Evolutionary conservation across 78 protist species (phyloP).

Genomic region (Dictyostelium brefeldianum): DNA sequence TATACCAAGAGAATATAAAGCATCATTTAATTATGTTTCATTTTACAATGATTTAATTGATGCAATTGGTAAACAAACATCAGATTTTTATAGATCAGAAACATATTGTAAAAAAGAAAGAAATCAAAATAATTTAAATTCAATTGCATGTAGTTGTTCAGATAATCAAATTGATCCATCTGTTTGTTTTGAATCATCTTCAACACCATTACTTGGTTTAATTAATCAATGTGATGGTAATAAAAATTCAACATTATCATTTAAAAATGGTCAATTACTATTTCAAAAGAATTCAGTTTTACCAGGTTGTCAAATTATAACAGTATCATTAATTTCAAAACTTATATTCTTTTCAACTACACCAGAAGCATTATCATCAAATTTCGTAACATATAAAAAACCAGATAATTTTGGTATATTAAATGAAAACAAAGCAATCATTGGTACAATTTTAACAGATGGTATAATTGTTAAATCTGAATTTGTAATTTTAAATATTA

Average conservation of each 20-base stretch:
- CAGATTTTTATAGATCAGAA: conserved; percentile 26
- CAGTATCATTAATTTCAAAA: conserved; percentile 1
- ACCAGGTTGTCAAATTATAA: conserved; percentile 13
- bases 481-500: neutral
- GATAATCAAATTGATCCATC: neutral
- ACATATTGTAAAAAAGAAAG: conserved; percentile 50
- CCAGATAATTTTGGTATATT: conserved; percentile 37
- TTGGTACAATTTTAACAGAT: conserved; percentile 45
- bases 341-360: conserved; percentile 6
- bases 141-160: conserved; percentile 44
- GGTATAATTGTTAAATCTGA: conserved; percentile 46
- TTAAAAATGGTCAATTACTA: neutral
- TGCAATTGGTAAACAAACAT: neutral
- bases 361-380: conserved; percentile 18
- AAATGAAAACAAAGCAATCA: conserved; percentile 2
- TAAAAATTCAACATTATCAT: neutral
- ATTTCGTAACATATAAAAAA: conserved; percentile 29
- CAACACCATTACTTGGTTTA: neutral
- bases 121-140: conserved; percentile 20
- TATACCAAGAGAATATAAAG: neutral
- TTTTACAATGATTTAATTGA: neutral
- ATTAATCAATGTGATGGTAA: conserved; percentile 3
- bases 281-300: conserved; percentile 19
- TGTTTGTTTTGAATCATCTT: neutral
- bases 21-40: neutral